Evolutionary conservation across 2,329 filamentous ascomycete genomes (phyloP).

Genomic region (Ascochyta pisi): DNA sequence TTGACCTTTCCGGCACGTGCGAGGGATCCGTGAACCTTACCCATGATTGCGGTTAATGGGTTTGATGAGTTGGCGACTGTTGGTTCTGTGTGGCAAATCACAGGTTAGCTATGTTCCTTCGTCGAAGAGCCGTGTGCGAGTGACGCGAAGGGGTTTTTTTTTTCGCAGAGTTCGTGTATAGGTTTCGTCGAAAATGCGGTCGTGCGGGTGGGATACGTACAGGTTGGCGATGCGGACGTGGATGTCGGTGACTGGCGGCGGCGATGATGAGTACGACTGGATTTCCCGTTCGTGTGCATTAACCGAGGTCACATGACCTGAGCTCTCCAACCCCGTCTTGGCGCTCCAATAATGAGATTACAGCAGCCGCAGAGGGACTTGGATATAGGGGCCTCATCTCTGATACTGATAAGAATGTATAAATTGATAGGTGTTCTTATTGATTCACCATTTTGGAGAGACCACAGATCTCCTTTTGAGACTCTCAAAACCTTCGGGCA

Average conservation of each 20-base stretch:
- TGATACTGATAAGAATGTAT: no score
- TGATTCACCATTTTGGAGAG: no score
- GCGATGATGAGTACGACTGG: slow-evolving; percentile 33
- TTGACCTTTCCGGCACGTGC: slow-evolving; percentile 98
- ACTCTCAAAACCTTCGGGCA: no score
- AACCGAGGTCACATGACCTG: slow-evolving; percentile 33
- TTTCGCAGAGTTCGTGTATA: slow-evolving; percentile 15
- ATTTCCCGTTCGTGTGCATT: slow-evolving; percentile 19
- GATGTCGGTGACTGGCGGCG: slow-evolving; percentile 42
- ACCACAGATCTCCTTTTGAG: no score
- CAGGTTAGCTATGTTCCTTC: slow-evolving; percentile 31
- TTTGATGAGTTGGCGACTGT: slow-evolving; percentile 36
- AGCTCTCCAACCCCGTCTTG: slow-evolving; percentile 16
- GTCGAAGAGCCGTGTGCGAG: slow-evolving; percentile 6
- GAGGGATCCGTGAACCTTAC: slow-evolving; percentile 93
- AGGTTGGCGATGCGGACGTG: slow-evolving; percentile 41
- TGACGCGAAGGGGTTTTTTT: slow-evolving; percentile 5
- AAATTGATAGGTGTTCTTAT: no score
- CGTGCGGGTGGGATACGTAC: slow-evolving; percentile 39
- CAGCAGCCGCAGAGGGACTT: no score
- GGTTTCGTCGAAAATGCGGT: slow-evolving; percentile 3
- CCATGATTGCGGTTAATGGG: slow-evolving; percentile 70
- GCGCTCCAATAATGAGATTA: neutral
- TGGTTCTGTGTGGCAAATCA: slow-evolving; percentile 44
- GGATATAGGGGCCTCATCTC: no score